Evolutionary conservation across 1,284 basidiomycete species (phyloP).

Genomic region (Phellopilus nigrolimitatus): DNA sequence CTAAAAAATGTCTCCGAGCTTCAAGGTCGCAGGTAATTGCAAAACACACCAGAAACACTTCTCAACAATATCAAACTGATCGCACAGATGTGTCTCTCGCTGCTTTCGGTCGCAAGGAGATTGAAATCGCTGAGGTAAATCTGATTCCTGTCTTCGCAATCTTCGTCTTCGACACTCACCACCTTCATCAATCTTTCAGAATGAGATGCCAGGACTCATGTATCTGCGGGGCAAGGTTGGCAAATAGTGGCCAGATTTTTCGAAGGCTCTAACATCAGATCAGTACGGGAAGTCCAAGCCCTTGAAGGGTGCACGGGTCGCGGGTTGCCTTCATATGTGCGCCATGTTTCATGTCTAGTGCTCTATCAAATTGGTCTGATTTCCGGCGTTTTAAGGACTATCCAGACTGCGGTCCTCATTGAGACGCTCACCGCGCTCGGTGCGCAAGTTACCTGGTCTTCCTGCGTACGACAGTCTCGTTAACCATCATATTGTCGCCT

Average conservation of each 20-base stretch:
- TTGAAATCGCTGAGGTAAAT: slow-evolving; percentile 90
- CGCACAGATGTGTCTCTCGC: slow-evolving; percentile 88
- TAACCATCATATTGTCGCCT: too few species aligned
- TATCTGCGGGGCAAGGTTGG: slow-evolving; percentile 79
- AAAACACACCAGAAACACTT: background rate
- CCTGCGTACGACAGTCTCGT: slow-evolving; percentile 64
- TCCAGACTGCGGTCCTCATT: slow-evolving; percentile 95
- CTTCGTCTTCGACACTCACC: slow-evolving; percentile 19
- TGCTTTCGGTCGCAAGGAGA: slow-evolving; percentile 96
- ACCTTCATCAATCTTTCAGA: slow-evolving; percentile 37
- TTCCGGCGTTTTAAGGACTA: slow-evolving; percentile 58
- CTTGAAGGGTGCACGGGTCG: slow-evolving; percentile 93
- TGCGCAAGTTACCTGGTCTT: slow-evolving; percentile 99
- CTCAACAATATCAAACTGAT: slow-evolving; percentile 17
- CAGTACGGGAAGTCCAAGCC: slow-evolving; percentile 83
- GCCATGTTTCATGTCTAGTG: slow-evolving; percentile 21
- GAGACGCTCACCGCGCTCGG: slow-evolving; percentile 94
- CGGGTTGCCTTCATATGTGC: slow-evolving; percentile 96
- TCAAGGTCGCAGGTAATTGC: slow-evolving; percentile 73
- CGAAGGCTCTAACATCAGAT: slow-evolving; percentile 24
- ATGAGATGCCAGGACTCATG: slow-evolving; percentile 94
- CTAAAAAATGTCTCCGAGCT: slow-evolving; percentile 54
- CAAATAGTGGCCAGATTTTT: slow-evolving; percentile 1
- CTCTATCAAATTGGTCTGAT: slow-evolving; percentile 12
- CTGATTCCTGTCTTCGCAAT: slow-evolving; percentile 2